Conservation (phyloP, 2,329 filamentous ascomycete species). For the Sporothrix globosa region DNA sequence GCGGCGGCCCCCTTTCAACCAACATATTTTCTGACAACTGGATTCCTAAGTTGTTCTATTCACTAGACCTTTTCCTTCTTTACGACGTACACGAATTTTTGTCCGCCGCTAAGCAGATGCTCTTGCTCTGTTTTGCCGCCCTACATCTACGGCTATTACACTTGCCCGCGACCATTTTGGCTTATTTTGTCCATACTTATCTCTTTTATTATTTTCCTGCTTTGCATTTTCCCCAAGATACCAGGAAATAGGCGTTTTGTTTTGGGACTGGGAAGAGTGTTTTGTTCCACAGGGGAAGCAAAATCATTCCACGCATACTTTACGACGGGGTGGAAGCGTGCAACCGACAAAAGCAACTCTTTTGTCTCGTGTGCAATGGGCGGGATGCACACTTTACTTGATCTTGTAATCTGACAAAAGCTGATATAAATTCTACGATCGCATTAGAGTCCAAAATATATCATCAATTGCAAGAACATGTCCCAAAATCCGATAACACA, state of each 20-base stretch:
- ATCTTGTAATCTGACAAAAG: not conserved
- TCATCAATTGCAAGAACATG: slow-evolving; percentile 1
- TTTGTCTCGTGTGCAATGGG: not conserved
- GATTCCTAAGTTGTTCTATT: not conserved
- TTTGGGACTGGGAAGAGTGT: slow-evolving; percentile 10
- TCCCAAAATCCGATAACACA: not conserved
- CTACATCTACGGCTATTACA: slow-evolving; percentile 29
- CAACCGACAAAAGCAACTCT: not conserved
- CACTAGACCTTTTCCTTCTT: slow-evolving; percentile 33
- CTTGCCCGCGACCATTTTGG: slow-evolving; percentile 31
- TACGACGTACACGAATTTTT: slow-evolving; percentile 44
- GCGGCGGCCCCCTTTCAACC: slow-evolving; percentile 3
- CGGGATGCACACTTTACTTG: not conserved
- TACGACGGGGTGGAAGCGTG: slow-evolving; percentile 2
- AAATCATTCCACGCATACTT: slow-evolving; percentile 15
- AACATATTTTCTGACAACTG: slow-evolving; percentile 2
- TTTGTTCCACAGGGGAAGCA: not conserved
- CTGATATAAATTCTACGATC: slow-evolving; percentile 1
- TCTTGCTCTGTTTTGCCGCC: slow-evolving; percentile 28
- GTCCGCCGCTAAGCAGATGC: not conserved
- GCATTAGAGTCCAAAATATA: not conserved
- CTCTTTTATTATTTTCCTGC: slow-evolving; percentile 35
- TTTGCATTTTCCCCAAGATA: slow-evolving; percentile 49
- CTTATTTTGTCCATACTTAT: slow-evolving; percentile 35
- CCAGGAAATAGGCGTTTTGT: slow-evolving; percentile 49